Evolutionary conservation across 306 rosid species (phyloP), one percentile per base, ranked within the genome.

Genomic region (Inga leiocalycina): DNA sequence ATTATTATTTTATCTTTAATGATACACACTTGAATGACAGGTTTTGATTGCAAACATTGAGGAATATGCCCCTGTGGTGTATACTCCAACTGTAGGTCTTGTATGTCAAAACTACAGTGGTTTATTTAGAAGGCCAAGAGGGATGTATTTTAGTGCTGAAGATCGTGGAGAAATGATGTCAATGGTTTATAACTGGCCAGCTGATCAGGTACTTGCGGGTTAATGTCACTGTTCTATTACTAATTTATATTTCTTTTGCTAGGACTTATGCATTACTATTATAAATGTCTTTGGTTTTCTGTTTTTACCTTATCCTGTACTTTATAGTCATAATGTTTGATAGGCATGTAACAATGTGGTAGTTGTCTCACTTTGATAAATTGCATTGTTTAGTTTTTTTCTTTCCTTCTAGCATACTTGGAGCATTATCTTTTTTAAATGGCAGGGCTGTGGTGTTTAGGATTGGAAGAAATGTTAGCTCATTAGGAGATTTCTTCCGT

Each of bases 141-240:
- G 98, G 87, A 97, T 97, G 98, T 97, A 94, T 86, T 97, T 97
- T 87, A 97, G 99, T 87, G 97, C 97, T 0, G 89, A 84, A 84
- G 99, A 97, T 85, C 92, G 97, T 78, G 99, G 99, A 82, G 99
- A 97, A 92, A 97, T 97, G 99, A 97, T 97, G 99, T 97, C 99
- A 41, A 97, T 97, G 99, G 95, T 97, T 84, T 97, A 97, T 87
- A 97, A 97, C 79, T 97, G 99, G 99, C 99, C 99, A 75, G 97
- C 99, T 75, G 99, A 97, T 54, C 97, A 96, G 99, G 98, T 95
- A 67, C 65, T 80, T 70, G 65, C 51, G 73, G 76, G 74, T 79
- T 22, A 52, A 41, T 49, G 45, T 83, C 43, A 57, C 65, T 54
- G 77, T 76, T 74, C 46, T 32, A 62, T 74, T 10, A 14, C 59